Base-by-base conservation (phyloP, 2,329 filamentous ascomycete species). In the Sphaerulina populicola region DNA sequence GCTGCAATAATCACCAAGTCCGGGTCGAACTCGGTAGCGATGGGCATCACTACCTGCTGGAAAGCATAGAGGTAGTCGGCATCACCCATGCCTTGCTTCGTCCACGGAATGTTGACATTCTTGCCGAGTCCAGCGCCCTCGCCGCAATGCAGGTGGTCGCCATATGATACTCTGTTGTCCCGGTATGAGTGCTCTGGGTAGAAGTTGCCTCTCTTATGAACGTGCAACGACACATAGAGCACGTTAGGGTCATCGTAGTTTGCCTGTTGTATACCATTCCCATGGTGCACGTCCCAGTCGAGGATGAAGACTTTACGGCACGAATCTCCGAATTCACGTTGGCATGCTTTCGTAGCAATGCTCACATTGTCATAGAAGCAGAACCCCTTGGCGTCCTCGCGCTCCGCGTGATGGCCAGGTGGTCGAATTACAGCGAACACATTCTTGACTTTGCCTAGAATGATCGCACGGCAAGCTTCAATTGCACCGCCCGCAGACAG, bases 361-460 rank as follows among this genome's bases (percentile, higher is more conserved):
- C 88, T 89, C 2, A 97, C 93, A 64, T 98, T 98, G 72, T 98
- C 96, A 73, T 97, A 97, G 53, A 97, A 80, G 67, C 93, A 98
- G 65, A 98, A 98, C 0, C 93, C 93, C 78, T 95, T 93, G 0
- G 91, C 80, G 33, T 82, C 76, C 62, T 93, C 79, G 52, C 81
- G 83, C 66, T 98, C 93, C 1, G 93, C 93, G 68, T 98, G 93
- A 64, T 98, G 93, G 0, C 93, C 93, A 0, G 93, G 93, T 1
- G 93, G 93, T 11, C 93, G 81, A 62, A 98, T 95, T 35, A 98
- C 85, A 1, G 93, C 93, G 66, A 98, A 93, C 0, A 88, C 89
- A 64, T 98, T 98, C 68, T 94, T 95, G 47, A 96, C 86, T 51
- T 81, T 78, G 3, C 87, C 85, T 2, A 78, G 77, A 21, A 93